Percentiles rank a stretch among this genome's conserved stretches.
These are phyloP conservation scores for Geopyxis carbonaria DNA, from an alignment of 495 filamentous ascomycete genomes.

Conservation along the genomic window DNA sequence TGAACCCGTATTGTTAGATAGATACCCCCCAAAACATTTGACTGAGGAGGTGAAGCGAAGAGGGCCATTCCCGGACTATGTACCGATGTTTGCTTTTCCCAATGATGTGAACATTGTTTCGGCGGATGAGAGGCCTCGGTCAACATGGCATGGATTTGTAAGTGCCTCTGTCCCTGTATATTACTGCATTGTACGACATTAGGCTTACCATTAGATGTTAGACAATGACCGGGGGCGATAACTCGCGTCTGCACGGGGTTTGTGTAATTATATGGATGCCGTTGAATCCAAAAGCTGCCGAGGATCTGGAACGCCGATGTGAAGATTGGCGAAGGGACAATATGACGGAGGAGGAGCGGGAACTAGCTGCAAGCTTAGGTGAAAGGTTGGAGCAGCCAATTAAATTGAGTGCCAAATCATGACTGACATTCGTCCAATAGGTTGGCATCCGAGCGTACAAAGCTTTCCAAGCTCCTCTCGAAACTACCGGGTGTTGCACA, in stretches of 20 bases:
- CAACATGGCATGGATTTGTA: constrained; percentile 90
- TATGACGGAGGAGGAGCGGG: constrained; percentile 90
- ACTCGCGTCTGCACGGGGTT: constrained; percentile 78
- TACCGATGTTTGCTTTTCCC: constrained; percentile 97
- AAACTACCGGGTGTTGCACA: constrained; percentile 63
- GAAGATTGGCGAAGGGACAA: constrained; percentile 88
- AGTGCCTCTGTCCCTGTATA: constrained; percentile 8
- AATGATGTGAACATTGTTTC: constrained; percentile 96
- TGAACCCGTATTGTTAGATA: constrained; percentile 82
- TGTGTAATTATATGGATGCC: constrained; percentile 88
- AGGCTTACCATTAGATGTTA: too few relatives aligned
- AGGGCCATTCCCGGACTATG: constrained; percentile 85
- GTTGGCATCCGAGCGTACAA: constrained; percentile 73
- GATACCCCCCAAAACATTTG: constrained; percentile 74
- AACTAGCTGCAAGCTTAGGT: constrained; percentile 81
- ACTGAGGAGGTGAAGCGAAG: constrained; percentile 61
- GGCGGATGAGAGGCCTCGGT: constrained; percentile 76
- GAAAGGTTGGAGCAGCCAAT: constrained; percentile 35
- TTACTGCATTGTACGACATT: constrained; percentile 7
- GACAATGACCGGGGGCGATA: constrained; percentile 88
- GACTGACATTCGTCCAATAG: constrained; percentile 7
- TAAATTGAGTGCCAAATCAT: not conserved
- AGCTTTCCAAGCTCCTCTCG: constrained; percentile 71
- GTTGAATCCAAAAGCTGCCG: constrained; percentile 60
- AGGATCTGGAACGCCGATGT: constrained; percentile 75